Percentiles rank a stretch among this genome's conserved stretches.
phyloP scores from a whole-genome alignment of 129 eudicot genomes.

The Scalesia atractyloides region DNA sequence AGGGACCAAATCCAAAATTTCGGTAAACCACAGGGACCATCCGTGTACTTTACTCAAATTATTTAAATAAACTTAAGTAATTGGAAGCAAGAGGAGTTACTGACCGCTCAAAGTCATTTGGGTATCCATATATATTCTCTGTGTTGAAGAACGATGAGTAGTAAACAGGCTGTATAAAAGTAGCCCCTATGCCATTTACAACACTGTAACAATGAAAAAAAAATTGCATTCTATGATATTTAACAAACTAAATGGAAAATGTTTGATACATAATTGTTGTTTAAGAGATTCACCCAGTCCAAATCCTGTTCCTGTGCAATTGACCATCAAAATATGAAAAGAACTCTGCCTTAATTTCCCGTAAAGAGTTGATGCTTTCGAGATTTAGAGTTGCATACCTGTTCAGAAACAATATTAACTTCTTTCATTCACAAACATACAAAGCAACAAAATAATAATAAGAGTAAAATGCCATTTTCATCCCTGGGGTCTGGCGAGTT shows the following conservation, averaged over 20 bases:
- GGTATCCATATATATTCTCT: conserved; percentile 57
- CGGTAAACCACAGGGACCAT: too few relatives aligned
- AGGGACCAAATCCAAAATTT: too few relatives aligned
- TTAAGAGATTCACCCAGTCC: conserved; percentile 64
- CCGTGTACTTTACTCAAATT: too few relatives aligned
- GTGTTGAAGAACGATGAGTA: conserved; percentile 61
- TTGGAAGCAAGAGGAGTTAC: conserved; percentile 6
- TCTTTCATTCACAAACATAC: background rate
- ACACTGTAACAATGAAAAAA: conserved; percentile 53
- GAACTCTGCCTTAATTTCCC: conserved; percentile 56
- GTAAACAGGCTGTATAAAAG: conserved; percentile 65
- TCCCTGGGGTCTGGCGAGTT: too few relatives aligned
- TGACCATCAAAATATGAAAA: conserved; percentile 65
- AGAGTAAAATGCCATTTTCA: background rate
- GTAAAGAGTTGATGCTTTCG: conserved; percentile 52
- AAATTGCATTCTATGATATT: conserved; percentile 3
- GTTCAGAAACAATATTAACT: conserved; percentile 11
- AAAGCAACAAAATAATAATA: background rate
- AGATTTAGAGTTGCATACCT: conserved; percentile 64
- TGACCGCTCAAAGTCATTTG: conserved; percentile 72
- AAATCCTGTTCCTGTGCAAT: conserved; percentile 56
- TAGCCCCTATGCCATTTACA: conserved; percentile 67
- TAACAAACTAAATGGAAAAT: background rate
- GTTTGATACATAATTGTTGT: background rate
- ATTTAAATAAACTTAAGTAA: background rate